phyloP scores from a whole-genome alignment of 2,329 filamentous ascomycete species.

The Claviceps fusiformis region DNA sequence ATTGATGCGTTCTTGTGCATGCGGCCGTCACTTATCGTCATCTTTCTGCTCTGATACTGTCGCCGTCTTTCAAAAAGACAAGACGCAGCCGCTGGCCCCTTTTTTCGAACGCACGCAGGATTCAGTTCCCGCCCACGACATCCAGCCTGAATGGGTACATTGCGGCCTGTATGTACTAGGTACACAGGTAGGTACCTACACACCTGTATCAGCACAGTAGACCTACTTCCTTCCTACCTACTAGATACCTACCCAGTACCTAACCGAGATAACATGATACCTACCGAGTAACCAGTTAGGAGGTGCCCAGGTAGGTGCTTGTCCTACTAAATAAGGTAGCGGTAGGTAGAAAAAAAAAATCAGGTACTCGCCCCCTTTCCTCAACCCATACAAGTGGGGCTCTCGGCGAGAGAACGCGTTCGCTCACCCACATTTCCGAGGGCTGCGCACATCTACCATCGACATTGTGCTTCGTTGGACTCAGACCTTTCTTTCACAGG shows the following conservation, averaged over 20 bases:
- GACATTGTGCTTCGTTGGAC: constrained; percentile 11
- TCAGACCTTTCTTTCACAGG: constrained; percentile 8
- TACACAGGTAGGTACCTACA: too few species aligned
- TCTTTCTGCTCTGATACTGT: constrained; percentile 15
- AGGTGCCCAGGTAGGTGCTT: too few species aligned
- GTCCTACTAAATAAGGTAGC: too few species aligned
- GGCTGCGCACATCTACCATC: constrained; percentile 6
- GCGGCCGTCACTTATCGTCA: constrained; percentile 10
- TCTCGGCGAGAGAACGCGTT: constrained; percentile 21
- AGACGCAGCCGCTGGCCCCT: neutral
- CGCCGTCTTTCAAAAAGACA: neutral
- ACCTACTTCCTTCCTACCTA: too few species aligned
- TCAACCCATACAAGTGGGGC: neutral
- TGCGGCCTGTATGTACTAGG: too few species aligned
- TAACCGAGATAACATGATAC: too few species aligned
- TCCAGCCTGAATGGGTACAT: neutral
- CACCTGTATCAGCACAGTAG: too few species aligned
- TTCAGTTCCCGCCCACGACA: constrained; percentile 1
- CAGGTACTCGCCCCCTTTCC: constrained; percentile 9
- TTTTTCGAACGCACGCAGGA: constrained; percentile 3
- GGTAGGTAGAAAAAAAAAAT: neutral
- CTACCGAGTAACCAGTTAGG: too few species aligned
- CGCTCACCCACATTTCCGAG: constrained; percentile 14
- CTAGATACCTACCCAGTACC: too few species aligned
- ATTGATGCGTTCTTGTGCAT: constrained; percentile 12